Conservation (phyloP, 805 yeast species). For the Ogataea haglerorum region DNA sequence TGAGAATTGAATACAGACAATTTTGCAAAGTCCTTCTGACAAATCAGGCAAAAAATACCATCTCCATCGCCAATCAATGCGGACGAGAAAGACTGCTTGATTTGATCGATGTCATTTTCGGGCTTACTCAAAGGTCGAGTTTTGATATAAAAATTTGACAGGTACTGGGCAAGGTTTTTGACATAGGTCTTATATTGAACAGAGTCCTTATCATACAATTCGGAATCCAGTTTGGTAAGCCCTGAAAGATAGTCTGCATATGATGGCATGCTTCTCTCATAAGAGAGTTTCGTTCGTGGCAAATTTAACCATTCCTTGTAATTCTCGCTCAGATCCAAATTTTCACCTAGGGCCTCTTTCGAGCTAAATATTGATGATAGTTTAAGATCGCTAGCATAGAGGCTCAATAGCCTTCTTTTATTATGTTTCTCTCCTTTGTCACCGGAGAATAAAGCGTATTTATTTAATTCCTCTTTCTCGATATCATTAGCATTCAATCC, state of each 20-base stretch:
- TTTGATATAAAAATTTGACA: constrained; percentile 44
- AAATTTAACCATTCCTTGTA: constrained; percentile 56
- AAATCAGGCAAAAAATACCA: constrained; percentile 53
- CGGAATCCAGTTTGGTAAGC: constrained; percentile 15
- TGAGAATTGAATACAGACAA: constrained; percentile 66
- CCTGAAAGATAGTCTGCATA: constrained; percentile 18
- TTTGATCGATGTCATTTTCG: constrained; percentile 33
- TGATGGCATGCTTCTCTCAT: constrained; percentile 14
- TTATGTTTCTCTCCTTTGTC: constrained; percentile 20
- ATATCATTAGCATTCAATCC: constrained; percentile 24
- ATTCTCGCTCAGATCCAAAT: constrained; percentile 50
- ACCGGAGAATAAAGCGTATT: constrained; percentile 32
- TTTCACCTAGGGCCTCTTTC: constrained; percentile 63
- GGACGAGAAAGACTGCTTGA: constrained; percentile 20
- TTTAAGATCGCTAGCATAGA: constrained; percentile 46
- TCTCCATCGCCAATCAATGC: constrained; percentile 18
- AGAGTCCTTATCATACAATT: constrained; percentile 28
- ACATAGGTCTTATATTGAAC: constrained; percentile 45
- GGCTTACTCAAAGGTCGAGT: constrained; percentile 42
- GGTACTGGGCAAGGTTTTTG: constrained; percentile 43
- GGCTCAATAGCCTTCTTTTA: constrained; percentile 43
- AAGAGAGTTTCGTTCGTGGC: constrained; percentile 20
- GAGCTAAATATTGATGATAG: constrained; percentile 49
- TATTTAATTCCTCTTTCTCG: constrained; percentile 18
- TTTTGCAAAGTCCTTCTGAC: constrained; percentile 62